Evolutionary conservation across 2,329 filamentous ascomycete genomes (phyloP).

Genomic region (Neurospora sp.): DNA sequence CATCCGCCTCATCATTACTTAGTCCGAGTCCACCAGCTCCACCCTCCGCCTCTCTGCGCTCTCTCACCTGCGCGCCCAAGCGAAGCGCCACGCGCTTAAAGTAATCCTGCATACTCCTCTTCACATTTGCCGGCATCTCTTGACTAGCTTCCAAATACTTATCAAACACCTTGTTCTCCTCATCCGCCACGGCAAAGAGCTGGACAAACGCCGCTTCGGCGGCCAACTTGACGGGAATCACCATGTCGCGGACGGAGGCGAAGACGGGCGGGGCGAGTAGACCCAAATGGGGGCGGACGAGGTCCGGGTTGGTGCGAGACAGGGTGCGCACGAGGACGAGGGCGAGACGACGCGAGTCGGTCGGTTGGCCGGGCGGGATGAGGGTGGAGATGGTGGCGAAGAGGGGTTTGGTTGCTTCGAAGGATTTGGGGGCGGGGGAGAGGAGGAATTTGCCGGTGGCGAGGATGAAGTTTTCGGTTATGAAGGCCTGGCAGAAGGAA

Average conservation of each 20-base stretch:
- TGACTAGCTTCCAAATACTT: constrained; percentile 63
- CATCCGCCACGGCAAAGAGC: constrained; percentile 81
- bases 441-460: constrained; percentile 88
- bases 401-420: constrained; percentile 68
- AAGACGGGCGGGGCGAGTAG: constrained; percentile 80
- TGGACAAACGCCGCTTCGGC: constrained; percentile 91
- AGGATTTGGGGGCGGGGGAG: constrained; percentile 55
- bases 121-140: constrained; percentile 59
- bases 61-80: constrained; percentile 75
- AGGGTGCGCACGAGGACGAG: constrained; percentile 84
- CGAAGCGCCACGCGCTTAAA: constrained; percentile 87
- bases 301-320: constrained; percentile 66
- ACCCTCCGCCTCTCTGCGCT: constrained; percentile 84
- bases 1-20: constrained; percentile 83
- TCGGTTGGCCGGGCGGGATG: constrained; percentile 67
- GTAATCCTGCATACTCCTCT: constrained; percentile 91
- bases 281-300: constrained; percentile 71
- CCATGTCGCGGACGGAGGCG: constrained; percentile 75
- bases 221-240: constrained; percentile 92
- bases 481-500: constrained; percentile 49
- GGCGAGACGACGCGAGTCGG: constrained; percentile 75
- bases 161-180: constrained; percentile 79
- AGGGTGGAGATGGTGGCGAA: constrained; percentile 68
- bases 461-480: constrained; percentile 80
- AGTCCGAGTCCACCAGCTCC: constrained; percentile 78